phyloP scores from a whole-genome alignment of 192 early-diverging fungal genomes.

The Spinellus fusiger region DNA sequence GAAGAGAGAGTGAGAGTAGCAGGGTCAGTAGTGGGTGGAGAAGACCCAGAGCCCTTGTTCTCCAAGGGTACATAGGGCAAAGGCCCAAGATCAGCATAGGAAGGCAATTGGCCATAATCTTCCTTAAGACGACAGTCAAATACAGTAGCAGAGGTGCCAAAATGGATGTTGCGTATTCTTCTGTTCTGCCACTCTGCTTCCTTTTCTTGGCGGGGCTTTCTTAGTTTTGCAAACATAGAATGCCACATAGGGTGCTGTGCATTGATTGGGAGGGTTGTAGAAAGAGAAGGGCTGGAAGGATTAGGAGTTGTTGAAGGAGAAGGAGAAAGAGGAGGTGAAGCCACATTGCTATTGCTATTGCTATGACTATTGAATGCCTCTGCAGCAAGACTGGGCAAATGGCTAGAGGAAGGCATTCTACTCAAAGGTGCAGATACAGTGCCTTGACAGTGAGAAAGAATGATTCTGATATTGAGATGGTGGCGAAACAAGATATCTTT shows the following conservation, averaged over 20 bases:
- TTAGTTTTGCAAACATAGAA: background rate
- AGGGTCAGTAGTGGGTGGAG: background rate
- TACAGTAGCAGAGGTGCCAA: constrained; percentile 17
- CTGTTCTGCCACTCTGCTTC: background rate
- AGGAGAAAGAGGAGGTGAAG: too few species aligned
- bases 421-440: background rate
- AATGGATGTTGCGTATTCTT: constrained; percentile 5
- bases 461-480: constrained; percentile 11
- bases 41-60: background rate
- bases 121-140: constrained; percentile 29
- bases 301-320: too few species aligned
- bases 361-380: too few species aligned
- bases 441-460: background rate
- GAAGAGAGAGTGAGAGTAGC: too few species aligned
- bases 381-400: background rate
- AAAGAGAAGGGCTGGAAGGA: too few species aligned
- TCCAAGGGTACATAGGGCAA: too few species aligned
- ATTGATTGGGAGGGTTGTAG: too few species aligned
- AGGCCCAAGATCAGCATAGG: constrained; percentile 20
- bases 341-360: too few species aligned
- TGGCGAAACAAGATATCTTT: constrained; percentile 18
- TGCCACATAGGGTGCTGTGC: too few species aligned
- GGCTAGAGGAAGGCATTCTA: background rate
- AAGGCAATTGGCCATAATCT: constrained; percentile 26
- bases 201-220: background rate